Base-by-base conservation (phyloP, 176 grass and related monocot species). In the Zizania latifolia region DNA sequence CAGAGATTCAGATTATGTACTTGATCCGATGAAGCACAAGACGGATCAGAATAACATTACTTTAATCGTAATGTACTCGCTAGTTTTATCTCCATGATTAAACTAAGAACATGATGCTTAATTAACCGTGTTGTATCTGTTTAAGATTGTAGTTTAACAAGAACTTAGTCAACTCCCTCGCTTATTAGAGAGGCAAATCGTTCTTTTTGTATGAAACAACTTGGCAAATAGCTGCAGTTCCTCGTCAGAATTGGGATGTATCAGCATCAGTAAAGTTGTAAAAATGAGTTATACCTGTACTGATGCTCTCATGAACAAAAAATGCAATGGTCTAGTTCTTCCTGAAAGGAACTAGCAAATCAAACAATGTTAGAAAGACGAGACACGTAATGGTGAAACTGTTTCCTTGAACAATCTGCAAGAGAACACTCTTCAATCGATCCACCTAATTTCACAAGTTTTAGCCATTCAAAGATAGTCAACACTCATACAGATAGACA, bases 401-500 rank as follows among this genome's bases (percentile, higher is more conserved):
- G 30, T 30, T 59, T 61, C 31, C 60, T 40, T 68, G 51, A 68
- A 74, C 68, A 79, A 65, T 44, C 65, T 46, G 61, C 79, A 75
- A 41, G 13, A 65, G 46, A 66, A 78, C 66, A 82, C 71, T 71
- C 36, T 71, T 44, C 71, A 48, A 77, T 50, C 65, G 77, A 78
- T 35, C 41, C 6, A 60, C 51, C 62, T 39, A 11, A 87, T 13
- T 31, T 5, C 64, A 10, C 51, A 39, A n/a, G 67, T 78, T 76
- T 28, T 54, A 76, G 60, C 70, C 83, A 51, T 60, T 74, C 30
- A 67, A 65, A 32, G 16, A 51, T 15, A 83, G 40, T 66, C 40
- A 38, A 29, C 50, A 45, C 27, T 17, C n/a, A n/a, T n/a, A n/a
- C n/a, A n/a, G 45, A 77, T 57, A 39, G 10, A 41, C 79, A 77